Evolutionary conservation across 495 filamentous ascomycete species (phyloP).

Genomic region (Xylaria telfairii): DNA sequence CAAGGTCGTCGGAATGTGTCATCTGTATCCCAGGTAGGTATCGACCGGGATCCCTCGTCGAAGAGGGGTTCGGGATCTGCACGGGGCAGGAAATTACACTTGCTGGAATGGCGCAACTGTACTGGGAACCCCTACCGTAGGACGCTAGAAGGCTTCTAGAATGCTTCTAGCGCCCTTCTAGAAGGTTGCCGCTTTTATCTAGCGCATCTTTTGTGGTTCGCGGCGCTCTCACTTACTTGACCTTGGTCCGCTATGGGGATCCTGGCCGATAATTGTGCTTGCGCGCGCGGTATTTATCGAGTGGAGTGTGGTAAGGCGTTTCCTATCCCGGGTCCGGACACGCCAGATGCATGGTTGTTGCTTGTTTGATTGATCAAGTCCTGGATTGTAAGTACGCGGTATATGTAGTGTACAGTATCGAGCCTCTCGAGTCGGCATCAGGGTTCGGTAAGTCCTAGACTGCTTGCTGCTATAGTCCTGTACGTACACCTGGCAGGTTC

Average conservation of each 20-base stretch:
- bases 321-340: neutral
- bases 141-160: neutral
- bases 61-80: too few relatives aligned
- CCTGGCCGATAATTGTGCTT: neutral
- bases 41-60: neutral
- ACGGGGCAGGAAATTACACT: too few relatives aligned
- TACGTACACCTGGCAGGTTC: neutral
- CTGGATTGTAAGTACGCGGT: neutral
- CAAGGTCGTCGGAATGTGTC: too few relatives aligned
- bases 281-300: neutral
- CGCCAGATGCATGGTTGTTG: neutral
- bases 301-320: neutral
- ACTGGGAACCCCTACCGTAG: too few relatives aligned
- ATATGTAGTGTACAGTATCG: neutral
- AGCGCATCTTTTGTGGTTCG: neutral
- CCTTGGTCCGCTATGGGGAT: neutral
- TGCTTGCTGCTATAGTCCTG: neutral
- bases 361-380: neutral
- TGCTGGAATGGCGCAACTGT: too few relatives aligned
- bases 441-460: neutral
- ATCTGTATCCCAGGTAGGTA: neutral
- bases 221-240: neutral
- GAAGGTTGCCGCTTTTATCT: slow-evolving; percentile 27
- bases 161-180: slow-evolving; percentile 23
- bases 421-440: neutral